phyloP scores from a whole-genome alignment of 371 early-diverging fungal species.

The Parasitella parasitica region DNA sequence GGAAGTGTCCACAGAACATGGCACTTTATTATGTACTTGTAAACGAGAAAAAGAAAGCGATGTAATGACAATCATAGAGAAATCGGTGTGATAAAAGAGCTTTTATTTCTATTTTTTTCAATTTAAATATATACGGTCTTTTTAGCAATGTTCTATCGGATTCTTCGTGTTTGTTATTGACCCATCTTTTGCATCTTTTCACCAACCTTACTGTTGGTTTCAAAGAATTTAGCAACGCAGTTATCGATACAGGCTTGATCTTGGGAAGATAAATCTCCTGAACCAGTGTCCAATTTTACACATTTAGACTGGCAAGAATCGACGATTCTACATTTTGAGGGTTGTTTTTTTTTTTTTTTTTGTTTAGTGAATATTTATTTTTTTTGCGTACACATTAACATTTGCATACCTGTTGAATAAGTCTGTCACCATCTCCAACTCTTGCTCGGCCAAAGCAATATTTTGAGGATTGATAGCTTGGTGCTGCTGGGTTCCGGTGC shows the following conservation, averaged over 20 bases:
- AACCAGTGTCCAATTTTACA: constrained; percentile 66
- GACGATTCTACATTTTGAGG: constrained; percentile 68
- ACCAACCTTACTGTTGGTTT: constrained; percentile 76
- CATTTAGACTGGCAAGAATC: constrained; percentile 87
- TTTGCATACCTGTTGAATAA: constrained; percentile 80
- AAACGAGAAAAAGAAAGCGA: neutral
- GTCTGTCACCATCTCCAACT: constrained; percentile 82
- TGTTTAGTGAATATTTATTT: constrained; percentile 72
- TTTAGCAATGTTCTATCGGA: neutral
- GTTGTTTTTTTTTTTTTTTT: constrained; percentile 76
- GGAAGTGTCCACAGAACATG: too few relatives aligned
- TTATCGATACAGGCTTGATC: constrained; percentile 94
- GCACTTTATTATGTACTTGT: too few relatives aligned
- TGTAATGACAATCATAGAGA: neutral
- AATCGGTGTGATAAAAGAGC: neutral
- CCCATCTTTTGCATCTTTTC: constrained; percentile 64
- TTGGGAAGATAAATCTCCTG: constrained; percentile 87
- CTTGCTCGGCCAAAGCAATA: constrained; percentile 83
- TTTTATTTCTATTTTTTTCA: neutral
- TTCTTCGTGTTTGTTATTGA: constrained; percentile 12
- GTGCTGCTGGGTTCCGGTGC: constrained; percentile 33
- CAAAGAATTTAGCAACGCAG: constrained; percentile 84
- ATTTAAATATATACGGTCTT: neutral
- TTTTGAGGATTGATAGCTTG: constrained; percentile 70
- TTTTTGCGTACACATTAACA: constrained; percentile 74